These are phyloP conservation scores for Ramularia endophylla DNA, from an alignment of 2,329 filamentous ascomycete genomes.

Conservation along the genomic window DNA sequence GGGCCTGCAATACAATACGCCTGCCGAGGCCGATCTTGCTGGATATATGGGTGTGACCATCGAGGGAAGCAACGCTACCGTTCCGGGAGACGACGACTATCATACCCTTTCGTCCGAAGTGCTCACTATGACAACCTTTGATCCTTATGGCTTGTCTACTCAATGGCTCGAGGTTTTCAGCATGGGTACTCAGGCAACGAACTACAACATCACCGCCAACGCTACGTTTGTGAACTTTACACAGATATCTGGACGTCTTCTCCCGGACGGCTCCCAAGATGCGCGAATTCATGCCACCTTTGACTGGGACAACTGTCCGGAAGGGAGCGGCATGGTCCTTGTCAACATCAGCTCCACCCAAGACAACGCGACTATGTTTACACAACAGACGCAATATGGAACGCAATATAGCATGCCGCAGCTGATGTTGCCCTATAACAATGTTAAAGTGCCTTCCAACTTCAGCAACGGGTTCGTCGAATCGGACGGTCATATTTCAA, in stretches of 20 bases:
- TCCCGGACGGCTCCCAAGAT: constrained; percentile 42
- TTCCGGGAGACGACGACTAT: constrained; percentile 61
- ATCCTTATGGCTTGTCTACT: constrained; percentile 49
- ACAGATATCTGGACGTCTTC: constrained; percentile 46
- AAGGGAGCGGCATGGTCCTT: constrained; percentile 33
- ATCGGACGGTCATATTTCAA: constrained; percentile 43
- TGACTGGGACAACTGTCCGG: constrained; percentile 49
- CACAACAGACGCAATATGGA: constrained; percentile 30
- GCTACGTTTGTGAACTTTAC: constrained; percentile 50
- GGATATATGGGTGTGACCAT: constrained; percentile 60
- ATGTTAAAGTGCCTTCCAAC: constrained; percentile 42
- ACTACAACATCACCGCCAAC: constrained; percentile 46
- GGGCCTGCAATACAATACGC: constrained; percentile 55
- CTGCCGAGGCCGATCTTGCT: constrained; percentile 51
- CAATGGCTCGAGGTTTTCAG: constrained; percentile 61
- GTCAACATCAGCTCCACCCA: constrained; percentile 51
- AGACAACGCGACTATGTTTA: constrained; percentile 15
- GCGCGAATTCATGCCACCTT: constrained; percentile 50
- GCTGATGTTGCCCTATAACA: constrained; percentile 52
- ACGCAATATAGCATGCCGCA: constrained; percentile 35
- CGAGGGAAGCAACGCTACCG: constrained; percentile 60
- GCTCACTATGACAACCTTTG: constrained; percentile 52
- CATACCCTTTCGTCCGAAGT: constrained; percentile 49
- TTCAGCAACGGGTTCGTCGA: constrained; percentile 59
- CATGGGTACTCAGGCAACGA: constrained; percentile 49